Conservation (phyloP, 805 yeast species). For the Starmerella gropengiesseri region DNA sequence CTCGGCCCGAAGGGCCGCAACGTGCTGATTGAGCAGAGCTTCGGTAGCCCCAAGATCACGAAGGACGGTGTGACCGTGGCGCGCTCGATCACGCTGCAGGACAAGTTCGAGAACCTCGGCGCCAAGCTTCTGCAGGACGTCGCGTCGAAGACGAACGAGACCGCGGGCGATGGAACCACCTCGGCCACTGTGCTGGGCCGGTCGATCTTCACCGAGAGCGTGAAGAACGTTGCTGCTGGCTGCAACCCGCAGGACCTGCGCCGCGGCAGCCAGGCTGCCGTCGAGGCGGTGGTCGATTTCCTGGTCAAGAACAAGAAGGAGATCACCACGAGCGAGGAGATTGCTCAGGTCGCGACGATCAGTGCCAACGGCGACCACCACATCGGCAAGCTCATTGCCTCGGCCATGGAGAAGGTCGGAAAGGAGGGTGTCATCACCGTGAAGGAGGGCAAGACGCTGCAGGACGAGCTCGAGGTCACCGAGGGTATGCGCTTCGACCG, state of each 20-base stretch:
- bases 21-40: constrained; percentile 90
- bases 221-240: constrained; percentile 96
- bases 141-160: constrained; percentile 91
- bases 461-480: constrained; percentile 90
- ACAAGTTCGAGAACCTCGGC: constrained; percentile 93
- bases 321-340: constrained; percentile 86
- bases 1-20: constrained; percentile 97
- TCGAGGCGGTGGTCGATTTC: constrained; percentile 78
- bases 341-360: constrained; percentile 96
- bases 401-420: constrained; percentile 97
- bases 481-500: constrained; percentile 99
- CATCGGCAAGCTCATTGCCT: constrained; percentile 81
- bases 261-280: constrained; percentile 95
- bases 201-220: constrained; percentile 88
- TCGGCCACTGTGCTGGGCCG: constrained; percentile 95
- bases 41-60: constrained; percentile 95
- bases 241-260: constrained; percentile 98
- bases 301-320: constrained; percentile 80
- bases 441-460: constrained; percentile 93
- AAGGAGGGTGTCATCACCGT: constrained; percentile 98
- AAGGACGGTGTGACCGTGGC: constrained; percentile 99
- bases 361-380: constrained; percentile 94
- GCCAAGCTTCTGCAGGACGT: constrained; percentile 93
- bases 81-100: constrained; percentile 64
- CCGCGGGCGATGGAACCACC: constrained; percentile 98